A percentile compares a stretch with the other conserved stretches of the same genome.
Evolutionary conservation across 2,329 filamentous ascomycete genomes (phyloP).

Genomic region (Aspergillus novofumigatus): DNA sequence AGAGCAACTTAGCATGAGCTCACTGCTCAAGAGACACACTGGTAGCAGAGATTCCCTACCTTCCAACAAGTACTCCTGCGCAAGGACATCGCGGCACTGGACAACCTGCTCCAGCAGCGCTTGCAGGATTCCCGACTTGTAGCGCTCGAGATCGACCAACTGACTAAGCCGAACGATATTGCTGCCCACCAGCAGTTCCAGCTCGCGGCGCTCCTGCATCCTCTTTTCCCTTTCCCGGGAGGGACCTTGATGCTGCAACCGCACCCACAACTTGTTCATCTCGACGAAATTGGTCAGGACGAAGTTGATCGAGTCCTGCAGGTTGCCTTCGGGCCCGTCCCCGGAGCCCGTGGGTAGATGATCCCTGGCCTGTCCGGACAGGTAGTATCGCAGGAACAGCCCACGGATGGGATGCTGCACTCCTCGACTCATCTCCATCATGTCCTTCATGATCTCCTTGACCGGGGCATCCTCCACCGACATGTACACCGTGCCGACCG

Average conservation of each 20-base stretch:
- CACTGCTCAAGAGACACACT: background rate
- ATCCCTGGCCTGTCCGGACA: constrained; percentile 91
- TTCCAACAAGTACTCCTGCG: constrained; percentile 95
- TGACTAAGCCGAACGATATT: constrained; percentile 95
- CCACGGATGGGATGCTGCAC: constrained; percentile 96
- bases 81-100: constrained; percentile 92
- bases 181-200: constrained; percentile 92
- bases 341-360: constrained; percentile 74
- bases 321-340: constrained; percentile 89
- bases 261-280: constrained; percentile 99
- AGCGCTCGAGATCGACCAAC: constrained; percentile 88
- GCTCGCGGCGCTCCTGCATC: constrained; percentile 89
- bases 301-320: constrained; percentile 97
- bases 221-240: constrained; percentile 90
- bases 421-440: constrained; percentile 99
- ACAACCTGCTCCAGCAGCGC: constrained; percentile 95
- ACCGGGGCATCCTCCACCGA: constrained; percentile 95
- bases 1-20: constrained; percentile 10
- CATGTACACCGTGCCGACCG: constrained; percentile 98
- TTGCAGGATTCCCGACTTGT: constrained; percentile 83
- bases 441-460: constrained; percentile 99
- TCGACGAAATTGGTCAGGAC: constrained; percentile 98
- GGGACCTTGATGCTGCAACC: constrained; percentile 93
- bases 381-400: constrained; percentile 91
- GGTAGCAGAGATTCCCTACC: constrained; percentile 35